These are phyloP conservation scores for Saccharomycopsis olivae DNA, from an alignment of 805 yeast genomes.

Conservation along the genomic window DNA sequence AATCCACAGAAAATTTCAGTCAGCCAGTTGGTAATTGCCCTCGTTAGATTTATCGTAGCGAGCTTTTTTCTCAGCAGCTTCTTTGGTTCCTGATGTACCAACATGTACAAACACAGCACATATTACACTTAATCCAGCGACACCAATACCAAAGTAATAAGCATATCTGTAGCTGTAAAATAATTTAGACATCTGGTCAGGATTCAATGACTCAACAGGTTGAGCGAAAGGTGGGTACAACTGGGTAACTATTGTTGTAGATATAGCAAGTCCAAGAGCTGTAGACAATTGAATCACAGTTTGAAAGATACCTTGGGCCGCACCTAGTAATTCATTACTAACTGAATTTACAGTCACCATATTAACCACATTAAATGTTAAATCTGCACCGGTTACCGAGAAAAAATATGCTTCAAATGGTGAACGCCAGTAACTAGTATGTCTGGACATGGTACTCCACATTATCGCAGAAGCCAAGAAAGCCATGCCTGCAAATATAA, in stretches of 20 bases:
- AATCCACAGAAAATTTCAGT: too few relatives aligned
- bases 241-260: slow-evolving; percentile 30
- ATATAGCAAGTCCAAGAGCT: slow-evolving; percentile 32
- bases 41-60: slow-evolving; percentile 9
- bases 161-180: slow-evolving; percentile 28
- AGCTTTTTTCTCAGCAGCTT: slow-evolving; percentile 8
- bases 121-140: slow-evolving; percentile 24
- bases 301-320: slow-evolving; percentile 40
- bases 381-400: slow-evolving; percentile 37
- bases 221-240: slow-evolving; percentile 25
- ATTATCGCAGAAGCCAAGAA: slow-evolving; percentile 29
- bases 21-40: slow-evolving; percentile 8
- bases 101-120: slow-evolving; percentile 27
- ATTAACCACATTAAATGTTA: slow-evolving; percentile 35
- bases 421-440: slow-evolving; percentile 32
- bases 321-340: slow-evolving; percentile 28
- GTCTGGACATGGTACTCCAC: slow-evolving; percentile 31
- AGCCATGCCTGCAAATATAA: slow-evolving; percentile 27
- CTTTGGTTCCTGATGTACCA: slow-evolving; percentile 26
- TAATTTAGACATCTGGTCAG: slow-evolving; percentile 17
- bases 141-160: slow-evolving; percentile 31
- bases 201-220: slow-evolving; percentile 19
- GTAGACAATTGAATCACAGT: slow-evolving; percentile 33
- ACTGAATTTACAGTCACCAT: slow-evolving; percentile 34
- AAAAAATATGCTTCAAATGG: slow-evolving; percentile 35